Evolutionary conservation across 805 yeast species (phyloP).

Genomic region (Nakazawaea molendinolei): DNA sequence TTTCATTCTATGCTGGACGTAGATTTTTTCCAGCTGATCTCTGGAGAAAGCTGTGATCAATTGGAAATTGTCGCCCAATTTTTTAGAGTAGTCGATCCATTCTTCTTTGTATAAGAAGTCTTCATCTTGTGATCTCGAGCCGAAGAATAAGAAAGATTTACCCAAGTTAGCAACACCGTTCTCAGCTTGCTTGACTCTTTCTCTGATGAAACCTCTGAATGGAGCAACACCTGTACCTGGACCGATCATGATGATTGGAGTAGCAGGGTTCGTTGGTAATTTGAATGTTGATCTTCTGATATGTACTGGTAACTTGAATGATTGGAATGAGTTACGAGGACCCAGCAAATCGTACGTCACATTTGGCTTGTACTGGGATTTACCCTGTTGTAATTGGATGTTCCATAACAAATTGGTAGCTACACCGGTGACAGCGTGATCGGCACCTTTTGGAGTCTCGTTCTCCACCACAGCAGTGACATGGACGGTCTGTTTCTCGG

Average conservation of each 20-base stretch:
- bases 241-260: conserved; percentile 88
- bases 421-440: conserved; percentile 66
- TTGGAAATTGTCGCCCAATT: conserved; percentile 56
- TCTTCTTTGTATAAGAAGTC: conserved; percentile 86
- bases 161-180: conserved; percentile 53
- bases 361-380: conserved; percentile 32
- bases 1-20: conserved; percentile 76
- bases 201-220: conserved; percentile 90
- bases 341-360: conserved; percentile 73
- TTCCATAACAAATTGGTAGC: conserved; percentile 82
- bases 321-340: conserved; percentile 56
- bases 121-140: conserved; percentile 72
- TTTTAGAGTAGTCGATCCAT: conserved; percentile 71
- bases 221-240: conserved; percentile 99
- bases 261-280: conserved; percentile 76
- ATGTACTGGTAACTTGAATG: conserved; percentile 77
- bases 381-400: conserved; percentile 55
- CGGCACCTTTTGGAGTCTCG: conserved; percentile 26
- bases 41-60: conserved; percentile 85
- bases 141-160: conserved; percentile 71
- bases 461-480: conserved; percentile 92
- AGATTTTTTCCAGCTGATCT: conserved; percentile 53
- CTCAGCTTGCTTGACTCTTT: conserved; percentile 55
- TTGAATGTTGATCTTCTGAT: conserved; percentile 93
- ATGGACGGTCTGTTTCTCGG: conserved; percentile 69